A percentile compares a stretch with the other conserved stretches of the same genome.
These are phyloP conservation scores for Cladophialophora immunda DNA, from an alignment of 2,329 filamentous ascomycete species.

Conservation along the genomic window DNA sequence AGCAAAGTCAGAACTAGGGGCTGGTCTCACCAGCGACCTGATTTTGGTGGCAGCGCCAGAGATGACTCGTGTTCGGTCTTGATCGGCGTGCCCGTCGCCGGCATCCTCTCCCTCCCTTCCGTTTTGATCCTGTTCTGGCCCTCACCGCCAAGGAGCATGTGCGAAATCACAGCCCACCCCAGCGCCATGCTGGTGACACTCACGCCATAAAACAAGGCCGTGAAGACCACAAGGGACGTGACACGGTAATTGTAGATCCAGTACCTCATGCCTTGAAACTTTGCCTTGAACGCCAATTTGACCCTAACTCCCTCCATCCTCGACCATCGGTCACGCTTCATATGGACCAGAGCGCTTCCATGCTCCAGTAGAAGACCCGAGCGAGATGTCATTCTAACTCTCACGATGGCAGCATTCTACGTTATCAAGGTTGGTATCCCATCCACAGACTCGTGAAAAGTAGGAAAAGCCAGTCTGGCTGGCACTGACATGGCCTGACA, in stretches of 20 bases:
- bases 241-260: constrained; percentile 86
- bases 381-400: background rate
- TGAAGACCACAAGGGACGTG: constrained; percentile 73
- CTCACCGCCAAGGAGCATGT: constrained; percentile 44
- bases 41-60: constrained; percentile 23
- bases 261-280: constrained; percentile 77
- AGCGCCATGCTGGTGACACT: constrained; percentile 73
- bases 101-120: constrained; percentile 16
- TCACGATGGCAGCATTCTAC: constrained; percentile 53
- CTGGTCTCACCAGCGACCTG: too few relatives aligned
- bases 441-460: background rate
- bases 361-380: background rate
- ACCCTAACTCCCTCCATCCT: constrained; percentile 46
- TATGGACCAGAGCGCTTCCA: background rate
- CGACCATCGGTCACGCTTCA: background rate
- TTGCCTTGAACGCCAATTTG: constrained; percentile 74
- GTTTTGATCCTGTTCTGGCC: constrained; percentile 17
- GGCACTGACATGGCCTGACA: constrained; percentile 41
- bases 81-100: too few relatives aligned
- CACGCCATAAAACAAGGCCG: constrained; percentile 76
- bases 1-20: too few relatives aligned
- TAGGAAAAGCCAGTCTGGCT: background rate
- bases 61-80: constrained; percentile 33
- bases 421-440: constrained; percentile 57
- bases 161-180: constrained; percentile 66